Conservation (phyloP, 768 basidiomycete species). For the Mycena kentingensis region DNA sequence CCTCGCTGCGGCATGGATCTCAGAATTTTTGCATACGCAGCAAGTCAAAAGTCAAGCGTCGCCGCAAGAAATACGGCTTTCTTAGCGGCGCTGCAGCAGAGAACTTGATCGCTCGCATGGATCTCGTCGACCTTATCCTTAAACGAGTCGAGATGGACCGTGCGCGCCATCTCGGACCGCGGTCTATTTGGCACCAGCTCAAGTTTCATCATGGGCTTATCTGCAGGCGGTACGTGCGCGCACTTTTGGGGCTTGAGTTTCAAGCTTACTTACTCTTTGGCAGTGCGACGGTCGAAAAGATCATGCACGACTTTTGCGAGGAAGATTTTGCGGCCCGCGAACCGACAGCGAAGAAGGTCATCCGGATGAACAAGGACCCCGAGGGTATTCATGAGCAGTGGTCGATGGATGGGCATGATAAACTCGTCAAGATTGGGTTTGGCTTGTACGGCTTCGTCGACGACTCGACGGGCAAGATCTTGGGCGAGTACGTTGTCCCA, state of each 20-base stretch:
- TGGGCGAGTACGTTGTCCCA: slow-evolving; percentile 30
- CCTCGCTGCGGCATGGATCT: neutral
- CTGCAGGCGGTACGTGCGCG: slow-evolving; percentile 8
- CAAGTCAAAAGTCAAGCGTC: slow-evolving; percentile 21
- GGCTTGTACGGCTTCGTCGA: slow-evolving; percentile 35
- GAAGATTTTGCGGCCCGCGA: slow-evolving; percentile 9
- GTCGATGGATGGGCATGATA: slow-evolving; percentile 38
- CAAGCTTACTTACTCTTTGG: neutral
- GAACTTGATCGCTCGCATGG: slow-evolving; percentile 15
- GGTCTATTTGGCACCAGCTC: slow-evolving; percentile 25
- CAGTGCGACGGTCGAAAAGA: slow-evolving; percentile 2
- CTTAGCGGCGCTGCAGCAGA: slow-evolving; percentile 20
- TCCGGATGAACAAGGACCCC: slow-evolving; percentile 17
- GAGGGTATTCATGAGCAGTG: slow-evolving; percentile 34
- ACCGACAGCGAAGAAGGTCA: slow-evolving; percentile 25
- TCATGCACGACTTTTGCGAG: slow-evolving; percentile 12
- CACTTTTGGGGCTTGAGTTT: neutral
- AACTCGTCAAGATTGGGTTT: slow-evolving; percentile 33
- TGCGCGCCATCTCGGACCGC: slow-evolving; percentile 18
- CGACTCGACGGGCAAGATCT: slow-evolving; percentile 18
- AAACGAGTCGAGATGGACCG: slow-evolving; percentile 27
- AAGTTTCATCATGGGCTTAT: slow-evolving; percentile 20
- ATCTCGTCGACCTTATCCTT: slow-evolving; percentile 26
- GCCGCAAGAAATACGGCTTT: slow-evolving; percentile 20
- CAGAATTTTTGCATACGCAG: slow-evolving; percentile 8